Evolutionary conservation across 202 grass and related monocot species (phyloP).

Genomic region (Setaria italica): DNA sequence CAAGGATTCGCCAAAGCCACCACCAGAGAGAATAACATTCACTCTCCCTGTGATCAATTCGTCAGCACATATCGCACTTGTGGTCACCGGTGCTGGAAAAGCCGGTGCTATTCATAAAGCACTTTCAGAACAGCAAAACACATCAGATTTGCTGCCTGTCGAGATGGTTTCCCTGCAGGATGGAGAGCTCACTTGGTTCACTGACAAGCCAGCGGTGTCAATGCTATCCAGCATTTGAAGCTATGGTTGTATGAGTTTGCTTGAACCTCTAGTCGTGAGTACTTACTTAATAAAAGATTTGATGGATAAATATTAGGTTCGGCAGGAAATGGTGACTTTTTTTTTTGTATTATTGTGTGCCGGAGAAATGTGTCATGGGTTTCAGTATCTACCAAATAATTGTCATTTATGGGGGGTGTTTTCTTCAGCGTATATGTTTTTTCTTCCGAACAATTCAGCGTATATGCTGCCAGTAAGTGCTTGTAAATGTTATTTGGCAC

Average conservation of each 20-base stretch:
- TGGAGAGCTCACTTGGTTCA: conserved; percentile 67
- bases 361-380: neutral
- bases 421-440: neutral
- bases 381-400: conserved; percentile 7
- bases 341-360: neutral
- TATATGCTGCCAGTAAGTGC: conserved; percentile 15
- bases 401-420: neutral
- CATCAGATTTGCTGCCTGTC: conserved; percentile 62
- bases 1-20: conserved; percentile 71
- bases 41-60: conserved; percentile 71
- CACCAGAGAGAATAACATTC: conserved; percentile 69
- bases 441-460: neutral
- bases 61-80: conserved; percentile 52
- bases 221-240: conserved; percentile 55
- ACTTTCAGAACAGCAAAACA: conserved; percentile 43
- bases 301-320: neutral
- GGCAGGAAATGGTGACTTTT: neutral
- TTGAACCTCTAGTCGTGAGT: neutral
- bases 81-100: conserved; percentile 66
- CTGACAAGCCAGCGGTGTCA: conserved; percentile 64
- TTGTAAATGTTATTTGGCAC: conserved; percentile 24
- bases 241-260: neutral
- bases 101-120: conserved; percentile 57
- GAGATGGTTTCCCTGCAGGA: conserved; percentile 61
- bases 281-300: neutral